Conservation (phyloP, 73 alveolate species). For the Paramecium bursaria region DNA sequence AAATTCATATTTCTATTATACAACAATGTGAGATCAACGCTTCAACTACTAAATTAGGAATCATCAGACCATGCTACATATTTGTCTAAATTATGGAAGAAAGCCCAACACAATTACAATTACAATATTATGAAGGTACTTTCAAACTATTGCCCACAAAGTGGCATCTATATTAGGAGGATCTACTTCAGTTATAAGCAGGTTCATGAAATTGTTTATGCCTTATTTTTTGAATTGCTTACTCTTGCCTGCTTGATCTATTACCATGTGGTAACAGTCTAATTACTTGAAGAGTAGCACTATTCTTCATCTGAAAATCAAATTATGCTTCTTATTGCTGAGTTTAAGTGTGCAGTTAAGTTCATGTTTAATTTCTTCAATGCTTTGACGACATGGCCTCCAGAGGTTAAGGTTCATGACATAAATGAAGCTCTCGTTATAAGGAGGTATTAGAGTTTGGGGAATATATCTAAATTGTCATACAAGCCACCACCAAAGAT, state of each 20-base stretch:
- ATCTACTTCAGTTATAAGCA: not conserved
- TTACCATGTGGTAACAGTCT: not conserved
- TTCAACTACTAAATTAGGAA: not conserved
- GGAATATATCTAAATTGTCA: too few relatives aligned
- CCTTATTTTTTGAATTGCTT: not conserved
- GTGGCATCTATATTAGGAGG: not conserved
- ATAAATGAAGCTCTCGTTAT: not conserved
- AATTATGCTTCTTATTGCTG: not conserved
- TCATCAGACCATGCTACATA: not conserved
- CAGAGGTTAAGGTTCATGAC: not conserved
- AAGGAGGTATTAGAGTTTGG: slow-evolving; percentile 13
- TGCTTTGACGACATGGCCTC: not conserved
- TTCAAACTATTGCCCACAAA: slow-evolving; percentile 14
- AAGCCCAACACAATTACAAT: not conserved
- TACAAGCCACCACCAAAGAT: too few relatives aligned
- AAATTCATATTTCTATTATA: not conserved
- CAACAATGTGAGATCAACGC: not conserved
- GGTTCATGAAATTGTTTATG: not conserved
- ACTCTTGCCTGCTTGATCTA: not conserved
- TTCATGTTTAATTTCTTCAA: not conserved
- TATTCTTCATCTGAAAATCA: slow-evolving; percentile 14
- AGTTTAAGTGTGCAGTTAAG: not conserved
- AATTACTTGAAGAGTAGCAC: not conserved
- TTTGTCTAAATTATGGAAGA: slow-evolving; percentile 26
- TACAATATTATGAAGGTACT: not conserved